Base-by-base conservation (phyloP, 805 yeast genomes). In the Maudiozyma turicensis region DNA sequence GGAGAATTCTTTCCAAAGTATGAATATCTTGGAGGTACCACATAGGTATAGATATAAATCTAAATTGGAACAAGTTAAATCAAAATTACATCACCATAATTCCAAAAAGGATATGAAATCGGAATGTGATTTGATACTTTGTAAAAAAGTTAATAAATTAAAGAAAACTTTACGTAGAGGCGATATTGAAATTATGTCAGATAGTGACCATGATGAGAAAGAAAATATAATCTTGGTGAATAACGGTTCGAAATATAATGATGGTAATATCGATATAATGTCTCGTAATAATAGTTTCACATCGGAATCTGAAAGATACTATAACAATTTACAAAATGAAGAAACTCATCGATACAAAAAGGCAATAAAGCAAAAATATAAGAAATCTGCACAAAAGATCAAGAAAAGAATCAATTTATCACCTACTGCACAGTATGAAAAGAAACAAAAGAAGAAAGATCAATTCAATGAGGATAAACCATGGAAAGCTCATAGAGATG, bases 381-480 rank as follows among this genome's bases (percentile, higher is more conserved):
- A 40, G n/a, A 4, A 13, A 6, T 40, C 43, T 2, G 20, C 31
- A 33, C 13, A 43, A 15, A 44, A 35, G 30, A 9, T 44, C 5
- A 46, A 47, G 37, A 9, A 15, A 31, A 41, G 28, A 34, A 35
- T 37, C 2, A 47, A 37, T 30, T 1, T 30, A 15, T 35, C 38
- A 13, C 38, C 38, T 35, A 35, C 38, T 8, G 13, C 6, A 35
- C 13, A 35, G 7, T 9, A 35, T 13, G n/a, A n/a, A 4, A 20
- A 28, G 8, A 46, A 15, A 3, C 42, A 28, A 31, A 32, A 29
- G 7, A 31, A 35, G 32, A 47, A 46, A 46, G 8, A 13, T 26
- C 13, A 9, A 14, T 89, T 90, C 65, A 84, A 90, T 61, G 95
- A 84, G 58, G 86, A 85, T 51, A 88, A 89, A 65, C 98, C 98